phyloP scores from a whole-genome alignment of 345 rosid species.

The Eutrema heterophyllum region DNA sequence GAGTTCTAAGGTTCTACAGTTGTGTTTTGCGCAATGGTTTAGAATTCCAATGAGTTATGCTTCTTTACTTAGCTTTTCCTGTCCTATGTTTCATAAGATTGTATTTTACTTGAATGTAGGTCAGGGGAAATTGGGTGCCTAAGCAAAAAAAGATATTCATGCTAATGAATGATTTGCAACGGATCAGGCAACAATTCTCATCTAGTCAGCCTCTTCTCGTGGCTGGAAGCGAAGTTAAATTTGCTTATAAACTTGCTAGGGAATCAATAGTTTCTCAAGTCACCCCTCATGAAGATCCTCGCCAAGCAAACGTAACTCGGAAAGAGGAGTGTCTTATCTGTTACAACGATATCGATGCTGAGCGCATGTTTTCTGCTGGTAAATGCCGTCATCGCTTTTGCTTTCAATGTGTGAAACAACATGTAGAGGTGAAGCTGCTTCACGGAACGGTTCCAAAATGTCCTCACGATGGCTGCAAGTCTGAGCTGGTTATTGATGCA shows the following conservation, averaged over 20 bases:
- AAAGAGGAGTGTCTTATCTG: constrained; percentile 67
- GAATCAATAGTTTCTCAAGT: constrained; percentile 59
- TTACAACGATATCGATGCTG: constrained; percentile 40
- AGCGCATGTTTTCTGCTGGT: constrained; percentile 53
- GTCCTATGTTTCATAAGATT: neutral
- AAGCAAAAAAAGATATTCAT: constrained; percentile 35
- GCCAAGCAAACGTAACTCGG: constrained; percentile 28
- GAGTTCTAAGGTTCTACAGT: neutral
- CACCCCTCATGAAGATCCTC: constrained; percentile 34
- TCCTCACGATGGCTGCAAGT: constrained; percentile 66
- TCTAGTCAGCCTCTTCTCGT: constrained; percentile 23
- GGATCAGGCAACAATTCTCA: constrained; percentile 7
- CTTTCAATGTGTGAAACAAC: constrained; percentile 70
- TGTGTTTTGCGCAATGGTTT: neutral
- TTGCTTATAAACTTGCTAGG: constrained; percentile 63
- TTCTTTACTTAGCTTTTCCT: neutral
- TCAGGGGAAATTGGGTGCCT: constrained; percentile 7
- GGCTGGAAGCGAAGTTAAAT: constrained; percentile 38
- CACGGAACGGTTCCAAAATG: constrained; percentile 58
- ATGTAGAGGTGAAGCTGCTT: constrained; percentile 70
- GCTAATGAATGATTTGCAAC: constrained; percentile 23
- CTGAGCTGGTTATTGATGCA: constrained; percentile 44
- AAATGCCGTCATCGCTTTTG: constrained; percentile 69
- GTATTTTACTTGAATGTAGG: constrained; percentile 9
- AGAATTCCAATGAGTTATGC: neutral